A percentile compares a stretch with the other conserved stretches of the same genome.
phyloP scores from a whole-genome alignment of 108 stramenopile genomes.

The Stephanodiscus minutulus region DNA sequence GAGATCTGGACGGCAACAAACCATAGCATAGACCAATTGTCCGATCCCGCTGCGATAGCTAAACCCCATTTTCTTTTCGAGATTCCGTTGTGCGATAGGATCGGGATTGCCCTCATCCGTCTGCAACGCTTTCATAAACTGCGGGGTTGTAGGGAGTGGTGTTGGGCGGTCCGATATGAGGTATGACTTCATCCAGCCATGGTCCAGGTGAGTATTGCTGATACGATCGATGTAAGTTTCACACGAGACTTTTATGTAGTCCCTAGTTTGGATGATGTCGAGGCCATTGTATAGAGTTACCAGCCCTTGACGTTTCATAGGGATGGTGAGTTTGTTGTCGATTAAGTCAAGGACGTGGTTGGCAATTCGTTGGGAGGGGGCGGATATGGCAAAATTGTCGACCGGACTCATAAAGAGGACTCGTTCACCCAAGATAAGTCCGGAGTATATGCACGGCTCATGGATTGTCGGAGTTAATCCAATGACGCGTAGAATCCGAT shows the following conservation, averaged over 20 bases:
- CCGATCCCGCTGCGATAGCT: background rate
- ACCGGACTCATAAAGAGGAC: conserved; percentile 23
- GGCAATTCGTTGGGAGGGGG: background rate
- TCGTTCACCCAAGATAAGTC: conserved; percentile 4
- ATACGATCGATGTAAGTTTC: background rate
- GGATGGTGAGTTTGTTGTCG: conserved; percentile 4
- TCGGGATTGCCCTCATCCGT: background rate
- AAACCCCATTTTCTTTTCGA: background rate
- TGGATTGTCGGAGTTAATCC: conserved; percentile 7
- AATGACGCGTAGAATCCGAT: conserved; percentile 3
- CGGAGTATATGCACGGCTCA: too few species aligned
- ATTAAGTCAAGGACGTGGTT: background rate
- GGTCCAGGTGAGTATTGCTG: background rate
- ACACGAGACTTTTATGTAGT: background rate
- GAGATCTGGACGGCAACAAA: background rate
- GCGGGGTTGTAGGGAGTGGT: background rate
- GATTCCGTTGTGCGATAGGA: background rate
- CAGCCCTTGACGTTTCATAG: conserved; percentile 8
- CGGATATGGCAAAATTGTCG: conserved; percentile 23
- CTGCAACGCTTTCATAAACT: background rate
- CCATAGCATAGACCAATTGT: too few species aligned
- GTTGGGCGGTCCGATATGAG: too few species aligned
- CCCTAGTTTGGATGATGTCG: background rate
- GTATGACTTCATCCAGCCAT: too few species aligned
- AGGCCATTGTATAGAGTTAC: too few species aligned